Percentiles rank a stretch among this genome's conserved stretches.
Conservation (phyloP, 495 filamentous ascomycete genomes). For the Trypethelium eluteriae region DNA sequence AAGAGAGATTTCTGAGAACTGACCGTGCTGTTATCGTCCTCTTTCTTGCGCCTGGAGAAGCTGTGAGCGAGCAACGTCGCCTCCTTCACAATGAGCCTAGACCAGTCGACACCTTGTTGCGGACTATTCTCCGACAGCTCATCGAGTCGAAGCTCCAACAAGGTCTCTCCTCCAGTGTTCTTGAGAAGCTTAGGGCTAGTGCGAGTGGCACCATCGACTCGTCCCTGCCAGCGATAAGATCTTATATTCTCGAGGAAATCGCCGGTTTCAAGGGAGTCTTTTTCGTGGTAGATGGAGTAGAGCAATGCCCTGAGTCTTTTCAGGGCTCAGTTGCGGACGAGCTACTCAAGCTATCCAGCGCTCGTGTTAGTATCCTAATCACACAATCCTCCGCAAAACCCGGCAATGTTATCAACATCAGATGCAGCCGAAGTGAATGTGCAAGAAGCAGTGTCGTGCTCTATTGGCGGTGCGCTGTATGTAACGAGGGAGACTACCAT, state of each 20-base stretch:
- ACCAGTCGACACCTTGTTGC: neutral
- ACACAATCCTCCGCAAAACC: neutral
- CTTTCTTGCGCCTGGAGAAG: neutral
- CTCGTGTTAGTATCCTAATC: neutral
- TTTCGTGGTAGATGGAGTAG: neutral
- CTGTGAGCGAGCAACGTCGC: neutral
- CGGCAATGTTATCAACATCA: neutral
- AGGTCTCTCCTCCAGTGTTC: neutral
- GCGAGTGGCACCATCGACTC: neutral
- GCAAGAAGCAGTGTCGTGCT: neutral
- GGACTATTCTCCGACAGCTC: conserved; percentile 14
- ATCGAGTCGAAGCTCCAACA: conserved; percentile 5
- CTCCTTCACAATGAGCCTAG: neutral
- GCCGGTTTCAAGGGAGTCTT: neutral
- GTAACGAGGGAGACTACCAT: conserved; percentile 7
- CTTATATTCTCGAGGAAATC: neutral
- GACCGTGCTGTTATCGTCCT: neutral
- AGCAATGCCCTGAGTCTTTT: neutral
- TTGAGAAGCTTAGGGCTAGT: neutral
- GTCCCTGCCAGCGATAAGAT: neutral
- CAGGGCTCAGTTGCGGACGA: neutral
- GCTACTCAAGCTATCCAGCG: neutral
- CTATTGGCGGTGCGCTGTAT: conserved; percentile 12
- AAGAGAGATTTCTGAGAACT: neutral
- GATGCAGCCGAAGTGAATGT: neutral